Evolutionary conservation across 352 stramenopile species (phyloP), one percentile per base, ranked within the genome.

Genomic region (Achlya hypogyna): DNA sequence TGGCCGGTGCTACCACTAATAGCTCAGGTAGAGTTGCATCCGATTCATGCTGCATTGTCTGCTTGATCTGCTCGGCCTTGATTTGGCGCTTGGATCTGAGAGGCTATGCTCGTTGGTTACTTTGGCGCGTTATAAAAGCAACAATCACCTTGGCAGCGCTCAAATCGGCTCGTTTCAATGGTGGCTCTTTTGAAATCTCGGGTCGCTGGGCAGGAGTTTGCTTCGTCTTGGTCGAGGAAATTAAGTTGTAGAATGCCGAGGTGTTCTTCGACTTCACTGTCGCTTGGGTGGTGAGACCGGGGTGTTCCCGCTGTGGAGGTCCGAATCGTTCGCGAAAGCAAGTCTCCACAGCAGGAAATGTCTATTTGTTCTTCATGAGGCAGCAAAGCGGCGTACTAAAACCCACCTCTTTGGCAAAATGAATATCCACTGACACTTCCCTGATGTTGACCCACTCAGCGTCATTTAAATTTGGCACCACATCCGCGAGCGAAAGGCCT

Each of bases 381-480:
- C 22, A 20, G 42, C 22, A 49, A 49, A 49, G 22, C 42, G n/a
- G n/a, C n/a, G n/a, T n/a, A n/a, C n/a, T n/a, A n/a, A n/a, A n/a
- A n/a, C n/a, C n/a, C n/a, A n/a, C n/a, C n/a, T n/a, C n/a, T n/a
- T n/a, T n/a, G n/a, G n/a, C 29, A n/a, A 43, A 22, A 5, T 31
- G 22, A 20, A 58, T 42, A 12, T 51, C 16, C 18, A 58, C 51
- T 23, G 43, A 32, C 3, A 67, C 22, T 16, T 27, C 42, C 5
- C 45, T 22, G 0, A 67, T 20, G 28, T 45, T 23, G 4, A 12
- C 34, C 60, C 60, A 67, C 27, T 56, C 60, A 20, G 6, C 10
- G 23, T 67, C 60, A 22, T 67, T 54, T 27, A 67, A 42, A 58
- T 58, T 67, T 28, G 60, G 60, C 4, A 45, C 16, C 20, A 60